Conservation (phyloP, 2,329 filamentous ascomycete species). For the Pseudogymnoascus sp. region DNA sequence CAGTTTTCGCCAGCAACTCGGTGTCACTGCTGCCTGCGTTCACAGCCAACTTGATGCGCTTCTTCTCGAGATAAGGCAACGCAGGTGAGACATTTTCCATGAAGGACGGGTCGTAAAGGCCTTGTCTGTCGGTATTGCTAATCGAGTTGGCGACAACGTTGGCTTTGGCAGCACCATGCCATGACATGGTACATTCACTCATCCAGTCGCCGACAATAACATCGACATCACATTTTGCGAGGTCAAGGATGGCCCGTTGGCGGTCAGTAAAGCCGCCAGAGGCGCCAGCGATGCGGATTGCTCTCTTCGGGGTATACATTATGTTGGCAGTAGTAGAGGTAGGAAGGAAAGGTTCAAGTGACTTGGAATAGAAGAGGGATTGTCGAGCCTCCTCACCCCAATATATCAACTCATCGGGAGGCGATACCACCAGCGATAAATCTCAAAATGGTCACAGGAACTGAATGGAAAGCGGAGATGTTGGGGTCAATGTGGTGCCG, state of each 20-base stretch:
- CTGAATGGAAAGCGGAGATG: too few species aligned
- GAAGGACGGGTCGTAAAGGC: not conserved
- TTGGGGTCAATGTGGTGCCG: too few species aligned
- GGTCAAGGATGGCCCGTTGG: conserved; percentile 32
- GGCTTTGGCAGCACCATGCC: too few species aligned
- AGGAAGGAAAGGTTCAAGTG: too few species aligned
- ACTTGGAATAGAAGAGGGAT: too few species aligned
- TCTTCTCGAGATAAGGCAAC: conserved; percentile 36
- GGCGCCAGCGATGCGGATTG: conserved; percentile 35
- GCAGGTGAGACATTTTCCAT: conserved; percentile 18
- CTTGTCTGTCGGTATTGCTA: conserved; percentile 10
- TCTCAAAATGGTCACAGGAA: too few species aligned
- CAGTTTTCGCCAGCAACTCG: conserved; percentile 31
- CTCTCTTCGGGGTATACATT: conserved; percentile 22
- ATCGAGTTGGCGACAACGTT: conserved; percentile 24
- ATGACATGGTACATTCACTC: conserved; percentile 26
- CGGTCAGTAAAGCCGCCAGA: conserved; percentile 37
- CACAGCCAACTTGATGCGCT: conserved; percentile 41
- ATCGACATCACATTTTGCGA: conserved; percentile 34
- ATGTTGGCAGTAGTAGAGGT: too few species aligned
- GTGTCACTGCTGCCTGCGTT: conserved; percentile 47
- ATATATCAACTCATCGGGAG: too few species aligned
- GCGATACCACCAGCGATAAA: too few species aligned
- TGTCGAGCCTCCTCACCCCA: too few species aligned
- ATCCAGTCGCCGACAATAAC: conserved; percentile 43